Evolutionary conservation across 1,139 yeast genomes (phyloP).

Genomic region (Eremothecium sinecaudum): DNA sequence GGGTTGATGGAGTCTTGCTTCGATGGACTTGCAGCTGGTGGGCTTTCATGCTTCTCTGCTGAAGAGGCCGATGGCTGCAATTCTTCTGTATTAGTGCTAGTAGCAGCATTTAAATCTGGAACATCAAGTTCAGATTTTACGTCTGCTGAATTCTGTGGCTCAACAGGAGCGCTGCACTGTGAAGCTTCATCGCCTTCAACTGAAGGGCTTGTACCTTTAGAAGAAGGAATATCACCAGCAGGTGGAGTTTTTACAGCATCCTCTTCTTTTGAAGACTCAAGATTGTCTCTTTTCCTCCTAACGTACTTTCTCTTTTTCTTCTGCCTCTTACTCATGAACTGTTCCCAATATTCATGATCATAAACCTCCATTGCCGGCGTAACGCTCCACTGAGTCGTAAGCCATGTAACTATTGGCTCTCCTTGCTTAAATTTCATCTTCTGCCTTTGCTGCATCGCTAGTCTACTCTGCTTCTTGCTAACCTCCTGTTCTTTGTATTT

Average conservation of each 20-base stretch:
- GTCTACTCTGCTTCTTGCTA: constrained; percentile 65
- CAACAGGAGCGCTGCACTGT: neutral
- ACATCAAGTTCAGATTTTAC: neutral
- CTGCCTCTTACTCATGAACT: constrained; percentile 34
- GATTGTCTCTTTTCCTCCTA: constrained; percentile 30
- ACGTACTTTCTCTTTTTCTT: constrained; percentile 32
- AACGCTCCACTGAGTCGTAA: constrained; percentile 23
- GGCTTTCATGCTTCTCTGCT: neutral
- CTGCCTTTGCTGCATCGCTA: constrained; percentile 60
- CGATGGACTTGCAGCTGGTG: neutral
- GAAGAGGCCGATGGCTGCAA: neutral
- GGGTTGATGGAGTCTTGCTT: neutral
- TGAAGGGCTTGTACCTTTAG: neutral
- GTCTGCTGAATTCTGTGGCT: neutral
- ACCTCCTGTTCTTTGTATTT: constrained; percentile 77
- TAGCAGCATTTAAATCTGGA: neutral
- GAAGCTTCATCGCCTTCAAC: constrained; percentile 11
- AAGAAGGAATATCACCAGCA: neutral
- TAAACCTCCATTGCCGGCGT: constrained; percentile 50
- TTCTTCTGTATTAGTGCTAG: neutral
- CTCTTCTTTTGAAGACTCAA: constrained; percentile 1
- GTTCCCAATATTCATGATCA: constrained; percentile 33
- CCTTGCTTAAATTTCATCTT: constrained; percentile 38
- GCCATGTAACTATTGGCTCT: constrained; percentile 20
- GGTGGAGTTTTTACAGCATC: constrained; percentile 1